Evolutionary conservation across 2,329 filamentous ascomycete genomes (phyloP), one percentile per base, ranked within the genome.

Genomic region (Exophiala alcalophila): DNA sequence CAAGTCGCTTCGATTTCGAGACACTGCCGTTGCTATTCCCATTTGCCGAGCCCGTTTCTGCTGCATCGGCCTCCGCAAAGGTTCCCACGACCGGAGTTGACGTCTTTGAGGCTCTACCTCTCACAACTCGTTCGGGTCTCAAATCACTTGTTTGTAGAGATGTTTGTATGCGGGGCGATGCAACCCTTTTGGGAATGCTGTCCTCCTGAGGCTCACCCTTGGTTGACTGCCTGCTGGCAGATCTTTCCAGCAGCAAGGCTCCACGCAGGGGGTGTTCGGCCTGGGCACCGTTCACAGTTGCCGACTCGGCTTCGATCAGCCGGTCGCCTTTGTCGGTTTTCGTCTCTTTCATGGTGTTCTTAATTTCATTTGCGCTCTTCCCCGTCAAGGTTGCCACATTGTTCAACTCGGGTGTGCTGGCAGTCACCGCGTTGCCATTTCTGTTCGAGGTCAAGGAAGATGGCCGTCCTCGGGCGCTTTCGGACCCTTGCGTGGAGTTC

Each of bases 401-500:
- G 15, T 53, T 54, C 24, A 61, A 41, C 38, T 64, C 60, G 28
- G 61, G 57, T 44, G 59, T 60, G 31, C 39, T 56, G 21, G 53
- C 57, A 37, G 58, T 49, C 18, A 64, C 63, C 42, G 75, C 77
- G 57, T 80, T 84, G 86, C 70, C 30, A 52, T 80, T 83, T 69
- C 70, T 25, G 53, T 71, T 81, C 3, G 81, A 77, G 8, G 77
- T 70, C 63, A 80, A 23, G 2, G 79, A 77, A 2, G 82, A 80
- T 10, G 52, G 49, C 19, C 52, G 42, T 21, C 38, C 46, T 34
- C 42, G 37, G 4, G 25, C 25, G 18, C 24, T 39, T 14, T 68
- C 68, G 37, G 65, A 68, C n/a, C 77, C 75, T 44, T 80, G 77
- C 40, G 78, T 76, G 11, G 85, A 86, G 58, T 84, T 90, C 60